Evolutionary conservation across 169 alveolate genomes (phyloP), one percentile per base, ranked within the genome.

Genomic region (Perkinsus chesapeaki): DNA sequence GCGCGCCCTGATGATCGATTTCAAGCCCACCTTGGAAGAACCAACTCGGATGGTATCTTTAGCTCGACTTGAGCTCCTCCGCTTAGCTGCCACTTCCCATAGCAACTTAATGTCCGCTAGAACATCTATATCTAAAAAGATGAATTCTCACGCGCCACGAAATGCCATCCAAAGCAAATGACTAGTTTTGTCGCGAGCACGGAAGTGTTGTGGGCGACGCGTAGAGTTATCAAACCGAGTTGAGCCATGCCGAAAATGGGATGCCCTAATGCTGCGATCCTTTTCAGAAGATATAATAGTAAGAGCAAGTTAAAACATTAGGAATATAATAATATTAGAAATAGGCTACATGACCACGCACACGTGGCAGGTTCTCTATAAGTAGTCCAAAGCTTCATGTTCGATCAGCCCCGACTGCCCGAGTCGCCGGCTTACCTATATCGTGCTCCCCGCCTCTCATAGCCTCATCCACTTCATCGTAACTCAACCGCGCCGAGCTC

Each of bases 1-100:
- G 82, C 82, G 31, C 82, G 82, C 82, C 82, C 82, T 20, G 82
- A 60, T 60, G 82, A 60, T 60, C 82, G 82, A 60, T 60, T 60
- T 60, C 60, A 5, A 43, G n/a, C n/a, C n/a, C 16, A 60, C 82
- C 23, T 60, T 60, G 36, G 82, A 60, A 20, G 82, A 60, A 16
- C 82, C 31, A 60, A 60, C 82, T 60, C 82, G 12, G 3, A 60
- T 60, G 31, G 82, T 60, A 60, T 60, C 82, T 20, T 60, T 34
- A 60, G 36, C 23, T 1, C 82, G 82, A 16, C n/a, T n/a, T n/a
- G 82, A 60, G 23, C 3, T 23, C 37, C 31, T 60, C 31, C 82
- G 12, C 82, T 60, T 60, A 7, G 82, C 82, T 12, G 82, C 82
- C 31, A 60, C 82, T 27, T 60, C 82, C 82, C 82, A 60, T 34